Evolutionary conservation across 805 yeast genomes (phyloP), one percentile per base, ranked within the genome.

Genomic region (Schwanniomyces occidentalis): DNA sequence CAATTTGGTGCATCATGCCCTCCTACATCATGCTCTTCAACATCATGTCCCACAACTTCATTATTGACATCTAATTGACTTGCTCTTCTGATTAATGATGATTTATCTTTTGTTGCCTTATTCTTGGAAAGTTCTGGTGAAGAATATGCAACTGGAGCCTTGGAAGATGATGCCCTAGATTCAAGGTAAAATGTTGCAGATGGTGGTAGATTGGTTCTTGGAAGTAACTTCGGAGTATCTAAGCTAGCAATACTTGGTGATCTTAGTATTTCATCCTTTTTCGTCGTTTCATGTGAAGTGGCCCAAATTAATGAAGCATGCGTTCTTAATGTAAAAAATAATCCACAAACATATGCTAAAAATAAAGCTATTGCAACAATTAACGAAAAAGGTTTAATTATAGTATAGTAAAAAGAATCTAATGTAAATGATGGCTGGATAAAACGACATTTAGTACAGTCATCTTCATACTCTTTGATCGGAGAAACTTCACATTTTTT

Each of bases 1-100:
- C 99, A 93, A 56, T 93, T 93, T 29, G 99, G 98, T 0, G 97
- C 95, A 57, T 89, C 97, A 49, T 91, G 97, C 1, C 95, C 95
- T 4, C 84, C 83, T 52, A 57, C n/a, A n/a, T n/a, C n/a, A 8
- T 50, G 58, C 25, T 58, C 67, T 37, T 51, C 61, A 6, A 50
- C 59, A 8, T 50, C 53, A 16, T 44, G 48, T 28, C 41, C 42
- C 15, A 32, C 36, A 10, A 24, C n/a, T n/a, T n/a, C n/a, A n/a
- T n/a, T n/a, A n/a, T n/a, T n/a, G n/a, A n/a, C n/a, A n/a, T n/a
- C n/a, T n/a, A n/a, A n/a, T n/a, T n/a, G n/a, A 14, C 25, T 29
- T 16, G 27, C 9, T n/a, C 24, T 23, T 14, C 27, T 27, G 8
- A 19, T 34, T 28, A 32, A 15, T 15, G 14, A n/a, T 9, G 18